Conservation (phyloP, 2,329 filamentous ascomycete species). For the Aspergillus tubingensis region DNA sequence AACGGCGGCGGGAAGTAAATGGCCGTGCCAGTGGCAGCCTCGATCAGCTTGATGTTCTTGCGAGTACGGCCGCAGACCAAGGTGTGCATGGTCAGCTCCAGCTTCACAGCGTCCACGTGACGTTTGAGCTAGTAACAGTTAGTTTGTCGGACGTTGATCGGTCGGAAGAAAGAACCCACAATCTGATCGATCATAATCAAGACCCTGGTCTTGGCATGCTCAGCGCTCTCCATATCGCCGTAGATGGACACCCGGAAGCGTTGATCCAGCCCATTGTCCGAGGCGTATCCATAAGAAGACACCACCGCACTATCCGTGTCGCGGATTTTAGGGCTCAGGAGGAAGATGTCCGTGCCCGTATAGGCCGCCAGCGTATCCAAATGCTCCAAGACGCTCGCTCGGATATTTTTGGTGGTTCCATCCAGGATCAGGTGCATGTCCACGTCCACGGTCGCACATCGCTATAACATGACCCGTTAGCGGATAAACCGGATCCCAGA, state of each 20-base stretch:
- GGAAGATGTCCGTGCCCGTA: slow-evolving; percentile 94
- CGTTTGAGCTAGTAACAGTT: slow-evolving; percentile 50
- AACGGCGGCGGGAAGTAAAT: slow-evolving; percentile 98
- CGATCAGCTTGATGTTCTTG: slow-evolving; percentile 97
- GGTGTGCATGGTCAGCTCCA: slow-evolving; percentile 86
- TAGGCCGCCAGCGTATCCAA: slow-evolving; percentile 83
- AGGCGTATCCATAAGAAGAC: slow-evolving; percentile 72
- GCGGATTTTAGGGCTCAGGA: slow-evolving; percentile 84
- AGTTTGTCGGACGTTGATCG: slow-evolving; percentile 13
- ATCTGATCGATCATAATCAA: slow-evolving; percentile 97
- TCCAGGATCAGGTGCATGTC: slow-evolving; percentile 89
- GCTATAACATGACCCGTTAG: slow-evolving; percentile 54
- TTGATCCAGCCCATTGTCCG: slow-evolving; percentile 81
- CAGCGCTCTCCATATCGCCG: slow-evolving; percentile 89
- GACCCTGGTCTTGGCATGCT: slow-evolving; percentile 94
- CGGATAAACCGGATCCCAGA: not conserved
- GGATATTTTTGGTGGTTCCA: slow-evolving; percentile 65
- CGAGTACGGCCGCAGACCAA: slow-evolving; percentile 89
- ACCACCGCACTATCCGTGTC: slow-evolving; percentile 73
- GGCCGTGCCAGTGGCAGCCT: slow-evolving; percentile 90
- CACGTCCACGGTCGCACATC: slow-evolving; percentile 89
- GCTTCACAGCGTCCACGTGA: slow-evolving; percentile 72
- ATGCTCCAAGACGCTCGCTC: slow-evolving; percentile 75
- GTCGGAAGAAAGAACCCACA: slow-evolving; percentile 51
- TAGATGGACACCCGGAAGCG: slow-evolving; percentile 92